Evolutionary conservation across 2,329 filamentous ascomycete species (phyloP).

Genomic region (Tolypocladium tropicale): DNA sequence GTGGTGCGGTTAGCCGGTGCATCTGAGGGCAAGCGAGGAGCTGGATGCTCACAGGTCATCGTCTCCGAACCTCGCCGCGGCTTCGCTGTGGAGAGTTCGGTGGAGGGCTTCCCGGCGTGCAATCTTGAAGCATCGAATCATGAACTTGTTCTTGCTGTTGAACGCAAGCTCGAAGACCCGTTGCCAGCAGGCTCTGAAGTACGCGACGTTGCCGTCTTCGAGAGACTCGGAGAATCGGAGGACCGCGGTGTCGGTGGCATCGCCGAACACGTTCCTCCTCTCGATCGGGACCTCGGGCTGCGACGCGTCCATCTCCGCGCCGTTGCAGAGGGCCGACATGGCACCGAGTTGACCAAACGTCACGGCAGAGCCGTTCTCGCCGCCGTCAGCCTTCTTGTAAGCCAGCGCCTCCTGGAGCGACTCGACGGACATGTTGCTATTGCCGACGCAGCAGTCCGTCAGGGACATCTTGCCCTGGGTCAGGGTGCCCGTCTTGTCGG

Average conservation of each 20-base stretch:
- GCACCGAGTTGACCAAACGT: slow-evolving; percentile 48
- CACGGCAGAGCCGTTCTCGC: slow-evolving; percentile 20
- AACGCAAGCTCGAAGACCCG: slow-evolving; percentile 61
- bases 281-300: slow-evolving; percentile 48
- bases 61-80: slow-evolving; percentile 22
- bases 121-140: slow-evolving; percentile 52
- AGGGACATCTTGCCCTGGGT: slow-evolving; percentile 65
- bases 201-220: slow-evolving; percentile 37
- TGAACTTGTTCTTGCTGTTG: slow-evolving; percentile 79
- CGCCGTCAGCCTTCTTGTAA: slow-evolving; percentile 10
- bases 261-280: slow-evolving; percentile 58
- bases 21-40: not conserved
- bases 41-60: slow-evolving; percentile 25
- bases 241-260: slow-evolving; percentile 68
- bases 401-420: slow-evolving; percentile 33
- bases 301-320: slow-evolving; percentile 61
- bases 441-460: slow-evolving; percentile 54
- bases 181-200: slow-evolving; percentile 52
- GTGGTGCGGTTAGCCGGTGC: not conserved
- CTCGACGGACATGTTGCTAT: slow-evolving; percentile 36
- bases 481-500: slow-evolving; percentile 66
- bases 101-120: slow-evolving; percentile 19
- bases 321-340: slow-evolving; percentile 60
- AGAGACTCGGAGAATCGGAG: slow-evolving; percentile 61
- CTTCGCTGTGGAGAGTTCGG: slow-evolving; percentile 26